These are phyloP conservation scores for Mesembryanthemum crystallinum DNA, from an alignment of 148 eudicot species.

Conservation along the genomic window DNA sequence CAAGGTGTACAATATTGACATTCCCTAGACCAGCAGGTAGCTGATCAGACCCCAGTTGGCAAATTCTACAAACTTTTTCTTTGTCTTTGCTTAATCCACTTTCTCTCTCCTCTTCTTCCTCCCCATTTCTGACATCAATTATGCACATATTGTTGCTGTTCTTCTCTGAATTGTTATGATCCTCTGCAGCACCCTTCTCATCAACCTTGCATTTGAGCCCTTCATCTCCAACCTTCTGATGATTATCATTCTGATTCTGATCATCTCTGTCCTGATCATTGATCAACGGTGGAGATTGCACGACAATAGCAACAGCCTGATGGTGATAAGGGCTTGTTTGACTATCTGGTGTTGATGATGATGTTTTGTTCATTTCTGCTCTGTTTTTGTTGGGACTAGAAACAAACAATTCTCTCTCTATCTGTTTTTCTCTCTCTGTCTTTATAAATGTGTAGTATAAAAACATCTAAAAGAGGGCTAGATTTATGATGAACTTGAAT, in stretches of 20 bases:
- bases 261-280: too few relatives aligned
- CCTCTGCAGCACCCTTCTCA: too few relatives aligned
- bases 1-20: constrained; percentile 38
- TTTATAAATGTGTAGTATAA: too few relatives aligned
- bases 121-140: constrained; percentile 19
- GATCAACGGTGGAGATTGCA: constrained; percentile 22
- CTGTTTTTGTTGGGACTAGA: background rate
- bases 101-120: constrained; percentile 14
- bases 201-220: background rate
- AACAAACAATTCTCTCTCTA: too few relatives aligned
- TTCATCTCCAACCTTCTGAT: background rate
- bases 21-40: constrained; percentile 16
- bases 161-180: too few relatives aligned
- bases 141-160: background rate
- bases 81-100: background rate
- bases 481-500: too few relatives aligned
- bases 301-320: background rate
- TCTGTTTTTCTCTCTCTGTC: background rate
- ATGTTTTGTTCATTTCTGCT: constrained; percentile 20
- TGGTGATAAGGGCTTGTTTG: background rate
- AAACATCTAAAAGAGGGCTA: too few relatives aligned
- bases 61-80: constrained; percentile 49
- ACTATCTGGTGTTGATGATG: background rate
- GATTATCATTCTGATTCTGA: too few relatives aligned
- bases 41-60: constrained; percentile 34